phyloP scores from a whole-genome alignment of 306 rosid species.

The Citrullus colocynthis region DNA sequence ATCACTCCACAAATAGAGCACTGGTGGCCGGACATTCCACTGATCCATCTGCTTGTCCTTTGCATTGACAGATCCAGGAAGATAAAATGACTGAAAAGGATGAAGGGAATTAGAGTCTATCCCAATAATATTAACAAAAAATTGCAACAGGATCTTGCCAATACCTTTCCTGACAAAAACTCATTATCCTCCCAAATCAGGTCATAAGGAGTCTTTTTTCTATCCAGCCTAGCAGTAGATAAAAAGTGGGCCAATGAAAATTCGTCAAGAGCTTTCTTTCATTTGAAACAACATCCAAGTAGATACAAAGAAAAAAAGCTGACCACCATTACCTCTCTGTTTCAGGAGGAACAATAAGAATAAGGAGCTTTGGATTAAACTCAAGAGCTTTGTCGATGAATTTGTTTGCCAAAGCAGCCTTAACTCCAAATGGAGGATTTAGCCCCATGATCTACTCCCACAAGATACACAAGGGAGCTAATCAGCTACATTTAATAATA shows the following conservation, averaged over 20 bases:
- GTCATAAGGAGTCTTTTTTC: slow-evolving; percentile 41
- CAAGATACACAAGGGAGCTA: background rate
- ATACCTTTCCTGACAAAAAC: slow-evolving; percentile 66
- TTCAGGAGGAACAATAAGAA: slow-evolving; percentile 73
- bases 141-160: background rate
- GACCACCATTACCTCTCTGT: slow-evolving; percentile 43
- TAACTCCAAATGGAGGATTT: slow-evolving; percentile 83
- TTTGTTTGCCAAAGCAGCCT: slow-evolving; percentile 62
- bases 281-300: background rate
- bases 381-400: slow-evolving; percentile 76
- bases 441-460: slow-evolving; percentile 74
- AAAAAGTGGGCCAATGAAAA: background rate
- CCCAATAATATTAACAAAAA: background rate
- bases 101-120: background rate
- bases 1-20: slow-evolving; percentile 80
- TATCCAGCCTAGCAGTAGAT: slow-evolving; percentile 41
- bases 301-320: background rate
- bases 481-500: background rate
- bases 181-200: slow-evolving; percentile 72
- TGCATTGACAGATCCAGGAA: slow-evolving; percentile 64
- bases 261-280: background rate
- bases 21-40: slow-evolving; percentile 53
- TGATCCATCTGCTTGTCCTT: slow-evolving; percentile 60
- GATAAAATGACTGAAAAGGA: slow-evolving; percentile 67
- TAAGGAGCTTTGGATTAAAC: slow-evolving; percentile 65